Evolutionary conservation across 176 grass and related monocot genomes (phyloP), one percentile per base, ranked within the genome.

Genomic region (Carex littledalei): DNA sequence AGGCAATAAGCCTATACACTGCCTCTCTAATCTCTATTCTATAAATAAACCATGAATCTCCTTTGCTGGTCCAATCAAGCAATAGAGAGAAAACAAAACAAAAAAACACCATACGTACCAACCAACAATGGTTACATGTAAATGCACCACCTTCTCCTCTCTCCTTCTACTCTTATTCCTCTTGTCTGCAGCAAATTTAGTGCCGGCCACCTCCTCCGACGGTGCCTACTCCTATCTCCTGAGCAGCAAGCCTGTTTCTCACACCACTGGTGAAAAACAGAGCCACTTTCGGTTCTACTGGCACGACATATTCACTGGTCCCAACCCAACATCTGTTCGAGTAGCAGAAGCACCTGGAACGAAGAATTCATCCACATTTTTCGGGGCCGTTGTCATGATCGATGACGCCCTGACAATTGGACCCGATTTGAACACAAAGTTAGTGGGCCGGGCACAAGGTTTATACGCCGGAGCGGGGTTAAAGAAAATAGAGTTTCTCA

Each of bases 401-500:
- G 94, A 97, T 85, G 94, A 97, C 87, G 85, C 87, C 0, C 84
- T 97, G 6, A 97, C 94, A 0, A 41, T 31, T 12, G 78, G 78
- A 8, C 1, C 87, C 0, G 70, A 87, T 18, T 17, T 56, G 0
- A 72, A 84, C 1, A 91, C 90, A 0, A 16, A 20, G 60, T 35
- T 90, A 78, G 14, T 97, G 0, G 94, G 94, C 18, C 87, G 90
- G 20, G 94, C 92, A 0, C 92, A 97, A 86, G 94, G 94, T 5
- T 84, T 91, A 8, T 97, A 97, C 47, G 88, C 88, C 31, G 80
- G 81, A 26, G 88, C 90, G 0, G 84, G 87, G 80, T 77, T 80
- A 81, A 1, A 12, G 2, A 88, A 83, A 17, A 41, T 72, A 47
- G 92, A 84, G 0, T 37, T 92, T 1, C 85, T 97, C 62, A 90